A percentile compares a stretch with the other conserved stretches of the same genome.
These are phyloP conservation scores for Backusella parvicylindrica DNA, from an alignment of 192 early-diverging fungal genomes.

Conservation along the genomic window DNA sequence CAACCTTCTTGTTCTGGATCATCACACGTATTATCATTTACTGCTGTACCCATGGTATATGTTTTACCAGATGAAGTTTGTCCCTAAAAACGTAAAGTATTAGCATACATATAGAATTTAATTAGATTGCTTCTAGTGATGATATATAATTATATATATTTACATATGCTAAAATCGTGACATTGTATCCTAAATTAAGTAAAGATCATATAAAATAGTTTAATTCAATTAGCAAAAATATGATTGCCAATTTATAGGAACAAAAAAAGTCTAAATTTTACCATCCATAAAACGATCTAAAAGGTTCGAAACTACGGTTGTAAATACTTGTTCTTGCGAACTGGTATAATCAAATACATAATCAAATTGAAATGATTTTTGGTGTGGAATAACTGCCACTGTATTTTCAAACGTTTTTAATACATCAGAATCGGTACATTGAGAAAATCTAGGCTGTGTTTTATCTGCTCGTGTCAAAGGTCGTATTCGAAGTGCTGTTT, in stretches of 20 bases:
- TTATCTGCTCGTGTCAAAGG: conserved; percentile 21
- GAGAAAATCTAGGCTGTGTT: conserved; percentile 19
- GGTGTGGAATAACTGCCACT: conserved; percentile 18
- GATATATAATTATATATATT: neutral
- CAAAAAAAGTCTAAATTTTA: neutral
- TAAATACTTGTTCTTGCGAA: conserved; percentile 30
- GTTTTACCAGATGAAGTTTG: conserved; percentile 96
- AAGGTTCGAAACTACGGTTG: conserved; percentile 8
- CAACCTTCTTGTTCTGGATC: conserved; percentile 32
- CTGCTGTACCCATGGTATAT: conserved; percentile 87
- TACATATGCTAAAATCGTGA: conserved; percentile 86
- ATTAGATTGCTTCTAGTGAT: neutral
- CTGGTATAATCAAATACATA: conserved; percentile 23
- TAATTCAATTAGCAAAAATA: neutral
- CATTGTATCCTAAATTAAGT: conserved; percentile 78
- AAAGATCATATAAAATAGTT: neutral
- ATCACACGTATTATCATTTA: conserved; percentile 9
- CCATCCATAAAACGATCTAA: conserved; percentile 30
- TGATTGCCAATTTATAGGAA: neutral
- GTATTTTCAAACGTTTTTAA: conserved; percentile 26
- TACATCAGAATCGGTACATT: conserved; percentile 21
- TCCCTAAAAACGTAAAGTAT: conserved; percentile 30
- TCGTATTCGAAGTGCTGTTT: conserved; percentile 23
- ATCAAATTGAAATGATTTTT: conserved; percentile 30
- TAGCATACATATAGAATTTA: neutral